phyloP scores from a whole-genome alignment of 2,329 filamentous ascomycete species.

The Meredithiella fracta region DNA sequence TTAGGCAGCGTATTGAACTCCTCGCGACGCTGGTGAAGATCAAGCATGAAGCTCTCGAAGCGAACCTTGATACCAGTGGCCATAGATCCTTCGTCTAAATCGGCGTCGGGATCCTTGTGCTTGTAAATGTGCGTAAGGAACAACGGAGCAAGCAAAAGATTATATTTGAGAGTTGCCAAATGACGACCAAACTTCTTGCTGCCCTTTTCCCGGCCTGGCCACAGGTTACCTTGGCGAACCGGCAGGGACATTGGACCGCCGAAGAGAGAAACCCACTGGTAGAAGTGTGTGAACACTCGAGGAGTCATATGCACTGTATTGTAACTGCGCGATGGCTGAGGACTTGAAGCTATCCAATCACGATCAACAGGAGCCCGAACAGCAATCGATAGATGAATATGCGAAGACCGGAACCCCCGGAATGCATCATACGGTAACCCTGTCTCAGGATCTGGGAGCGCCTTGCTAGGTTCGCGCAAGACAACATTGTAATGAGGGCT shows the following conservation, averaged over 20 bases:
- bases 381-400: conserved; percentile 89
- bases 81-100: conserved; percentile 57
- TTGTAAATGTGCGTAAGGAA: conserved; percentile 98
- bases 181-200: conserved; percentile 98
- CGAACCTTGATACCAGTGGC: conserved; percentile 94
- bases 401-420: conserved; percentile 84
- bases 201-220: conserved; percentile 84
- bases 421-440: conserved; percentile 70
- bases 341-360: conserved; percentile 65
- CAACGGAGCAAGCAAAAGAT: conserved; percentile 73
- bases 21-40: conserved; percentile 84
- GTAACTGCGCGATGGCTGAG: conserved; percentile 72
- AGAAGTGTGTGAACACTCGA: conserved; percentile 96
- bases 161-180: conserved; percentile 97
- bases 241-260: conserved; percentile 88
- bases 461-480: conserved; percentile 62
- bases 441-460: conserved; percentile 37
- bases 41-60: conserved; percentile 92
- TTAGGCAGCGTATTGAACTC: conserved; percentile 73
- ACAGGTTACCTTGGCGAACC: conserved; percentile 78
- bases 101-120: conserved; percentile 87
- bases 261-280: conserved; percentile 94
- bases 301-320: conserved; percentile 91
- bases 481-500: conserved; percentile 84
- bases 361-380: conserved; percentile 74